Conservation (phyloP, 148 eudicot species). For the Spergularia bocconei region DNA sequence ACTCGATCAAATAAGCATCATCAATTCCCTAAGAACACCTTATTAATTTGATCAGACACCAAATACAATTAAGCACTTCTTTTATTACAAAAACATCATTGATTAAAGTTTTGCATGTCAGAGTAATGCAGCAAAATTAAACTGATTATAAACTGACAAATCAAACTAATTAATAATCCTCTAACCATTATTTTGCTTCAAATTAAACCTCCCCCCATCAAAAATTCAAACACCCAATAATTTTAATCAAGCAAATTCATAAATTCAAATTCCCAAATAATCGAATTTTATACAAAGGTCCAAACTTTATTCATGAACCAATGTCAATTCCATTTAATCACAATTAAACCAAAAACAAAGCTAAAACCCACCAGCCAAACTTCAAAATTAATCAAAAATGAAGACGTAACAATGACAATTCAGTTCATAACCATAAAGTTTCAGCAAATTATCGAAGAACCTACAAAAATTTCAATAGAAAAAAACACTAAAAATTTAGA, state of each 20-base stretch:
- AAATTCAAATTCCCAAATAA: not conserved
- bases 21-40: not conserved
- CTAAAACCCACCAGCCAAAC: not conserved
- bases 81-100: too few species aligned
- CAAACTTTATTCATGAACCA: conserved; percentile 3
- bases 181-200: not conserved
- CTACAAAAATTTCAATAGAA: not conserved
- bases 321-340: not conserved
- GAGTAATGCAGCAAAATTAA: too few species aligned
- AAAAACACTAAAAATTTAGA: not conserved
- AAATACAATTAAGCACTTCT: too few species aligned
- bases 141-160: not conserved
- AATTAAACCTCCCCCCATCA: not conserved
- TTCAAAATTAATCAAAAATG: not conserved
- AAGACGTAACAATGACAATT: conserved; percentile 11
- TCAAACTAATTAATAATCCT: not conserved
- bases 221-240: not conserved
- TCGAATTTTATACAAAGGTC: not conserved
- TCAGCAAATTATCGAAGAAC: not conserved
- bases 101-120: too few species aligned
- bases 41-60: not conserved
- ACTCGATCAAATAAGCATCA: not conserved
- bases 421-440: not conserved
- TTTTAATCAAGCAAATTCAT: not conserved
- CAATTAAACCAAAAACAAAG: not conserved